These are phyloP conservation scores for Fraxinus anomala DNA, from an alignment of 257 asterid species.

Conservation along the genomic window DNA sequence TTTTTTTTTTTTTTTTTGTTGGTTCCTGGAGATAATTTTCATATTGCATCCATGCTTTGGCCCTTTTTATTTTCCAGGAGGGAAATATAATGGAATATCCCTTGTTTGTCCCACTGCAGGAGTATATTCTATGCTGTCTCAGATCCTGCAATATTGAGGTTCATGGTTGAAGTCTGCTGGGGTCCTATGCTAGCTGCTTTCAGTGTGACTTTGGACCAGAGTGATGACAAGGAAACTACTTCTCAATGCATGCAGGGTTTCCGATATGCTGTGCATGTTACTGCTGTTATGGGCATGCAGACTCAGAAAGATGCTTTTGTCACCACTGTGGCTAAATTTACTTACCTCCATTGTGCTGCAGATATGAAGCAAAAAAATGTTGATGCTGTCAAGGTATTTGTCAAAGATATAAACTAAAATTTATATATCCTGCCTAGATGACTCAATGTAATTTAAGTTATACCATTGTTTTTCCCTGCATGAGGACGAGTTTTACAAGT, in stretches of 20 bases:
- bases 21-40: conserved; percentile 23
- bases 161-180: conserved; percentile 99
- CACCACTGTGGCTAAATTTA: conserved; percentile 96
- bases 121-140: conserved; percentile 72
- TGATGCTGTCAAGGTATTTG: conserved; percentile 88
- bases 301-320: conserved; percentile 98
- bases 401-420: conserved; percentile 4
- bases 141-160: conserved; percentile 87
- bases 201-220: conserved; percentile 96
- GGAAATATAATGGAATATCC: not conserved
- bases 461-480: conserved; percentile 16
- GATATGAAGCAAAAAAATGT: conserved; percentile 99
- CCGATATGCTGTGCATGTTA: conserved; percentile 93
- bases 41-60: conserved; percentile 18
- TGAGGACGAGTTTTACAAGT: conserved; percentile 20
- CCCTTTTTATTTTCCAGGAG: conserved; percentile 15
- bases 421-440: not conserved
- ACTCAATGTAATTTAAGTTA: conserved; percentile 8
- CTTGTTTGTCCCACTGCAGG: conserved; percentile 50
- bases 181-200: conserved; percentile 99
- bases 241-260: conserved; percentile 88
- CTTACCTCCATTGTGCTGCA: conserved; percentile 97
- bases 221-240: conserved; percentile 93
- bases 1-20: not conserved
- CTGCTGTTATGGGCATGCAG: conserved; percentile 94